Base-by-base conservation (phyloP, 163 green algal genomes). In the Chlorella variabilis region DNA sequence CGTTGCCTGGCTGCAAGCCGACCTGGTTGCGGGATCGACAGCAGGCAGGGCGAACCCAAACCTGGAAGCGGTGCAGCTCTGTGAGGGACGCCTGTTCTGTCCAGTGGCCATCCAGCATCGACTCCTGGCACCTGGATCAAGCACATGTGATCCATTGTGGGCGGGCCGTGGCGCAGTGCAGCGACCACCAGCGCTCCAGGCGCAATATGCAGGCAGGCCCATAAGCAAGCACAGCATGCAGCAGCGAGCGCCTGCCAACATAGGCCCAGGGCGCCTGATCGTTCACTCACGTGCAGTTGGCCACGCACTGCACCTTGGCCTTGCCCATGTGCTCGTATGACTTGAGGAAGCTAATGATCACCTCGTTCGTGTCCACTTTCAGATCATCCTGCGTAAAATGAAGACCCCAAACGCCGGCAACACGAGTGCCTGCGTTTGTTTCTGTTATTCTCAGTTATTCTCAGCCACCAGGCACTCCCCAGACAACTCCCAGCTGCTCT, bases 31-130 rank as follows among this genome's bases (percentile, higher is more conserved):
- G 11, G 5, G 61, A 15, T n/a, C 29, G 58, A 17, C 20, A 11
- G 58, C 4, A 31, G 15, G 6, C 3, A 38, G 25, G 27, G 20
- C 17, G 45, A 15, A 54, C 11, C 38, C 15, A 5, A 36, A 58
- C 68, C 68, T 61, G 31, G 42, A 75, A 75, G 13, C 68, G 68
- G 41, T 62, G 41, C 42, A 75, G 41, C 13, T 75, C 68, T 3
- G 68, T 61, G 41, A 75, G 68, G 11, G 41, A 62, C 2, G 41
- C 41, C 2, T 75, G 13, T 8, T 39, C 34, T 25, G 59, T 39
- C 68, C 68, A 75, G 42, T 61, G 61, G 1, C 68, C 68, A 39
- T 75, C 68, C 8, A 75, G 13, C 8, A 61, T 18, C 20, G 27
- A 41, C 6, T 39, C 41, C 15, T 75, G 17, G 42, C 68, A 75